Percentiles rank a stretch among this genome's conserved stretches.
phyloP scores from a whole-genome alignment of 1,284 basidiomycete genomes.

The Ceratobasidium papillatum region DNA sequence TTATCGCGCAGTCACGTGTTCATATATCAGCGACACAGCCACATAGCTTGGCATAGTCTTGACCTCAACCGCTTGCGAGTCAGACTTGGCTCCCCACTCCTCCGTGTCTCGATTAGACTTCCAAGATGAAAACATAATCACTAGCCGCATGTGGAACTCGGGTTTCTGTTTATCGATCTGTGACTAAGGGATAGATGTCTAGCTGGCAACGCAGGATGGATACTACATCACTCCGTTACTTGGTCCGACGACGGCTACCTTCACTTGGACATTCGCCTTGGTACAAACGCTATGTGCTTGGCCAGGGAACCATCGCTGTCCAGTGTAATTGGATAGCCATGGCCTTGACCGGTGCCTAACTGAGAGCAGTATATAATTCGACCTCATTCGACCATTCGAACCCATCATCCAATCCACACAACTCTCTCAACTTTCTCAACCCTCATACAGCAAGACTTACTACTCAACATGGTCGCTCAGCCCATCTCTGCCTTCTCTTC shows the following conservation, averaged over 20 bases:
- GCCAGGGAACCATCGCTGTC: not conserved
- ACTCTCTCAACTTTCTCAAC: not conserved
- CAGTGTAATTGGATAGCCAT: not conserved
- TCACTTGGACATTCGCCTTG: not conserved
- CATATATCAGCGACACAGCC: not conserved
- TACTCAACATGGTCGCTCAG: constrained; percentile 20
- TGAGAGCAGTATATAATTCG: not conserved
- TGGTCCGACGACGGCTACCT: not conserved
- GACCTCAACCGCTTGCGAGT: not conserved
- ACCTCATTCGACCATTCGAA: not conserved
- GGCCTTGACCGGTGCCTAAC: not conserved
- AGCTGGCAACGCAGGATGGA: not conserved
- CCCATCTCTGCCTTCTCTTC: constrained; percentile 5
- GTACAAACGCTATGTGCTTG: not conserved
- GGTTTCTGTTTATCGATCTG: not conserved
- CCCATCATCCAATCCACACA: not conserved
- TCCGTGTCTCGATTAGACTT: not conserved
- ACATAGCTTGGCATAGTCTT: not conserved
- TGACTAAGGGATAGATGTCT: not conserved
- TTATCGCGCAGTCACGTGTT: too few relatives aligned
- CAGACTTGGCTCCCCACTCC: not conserved
- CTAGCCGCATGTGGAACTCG: not conserved
- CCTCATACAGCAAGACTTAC: too few relatives aligned
- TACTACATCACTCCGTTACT: not conserved
- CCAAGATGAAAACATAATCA: not conserved